Base-by-base conservation (phyloP, 129 eudicot species). In the Lactuca sativa region DNA sequence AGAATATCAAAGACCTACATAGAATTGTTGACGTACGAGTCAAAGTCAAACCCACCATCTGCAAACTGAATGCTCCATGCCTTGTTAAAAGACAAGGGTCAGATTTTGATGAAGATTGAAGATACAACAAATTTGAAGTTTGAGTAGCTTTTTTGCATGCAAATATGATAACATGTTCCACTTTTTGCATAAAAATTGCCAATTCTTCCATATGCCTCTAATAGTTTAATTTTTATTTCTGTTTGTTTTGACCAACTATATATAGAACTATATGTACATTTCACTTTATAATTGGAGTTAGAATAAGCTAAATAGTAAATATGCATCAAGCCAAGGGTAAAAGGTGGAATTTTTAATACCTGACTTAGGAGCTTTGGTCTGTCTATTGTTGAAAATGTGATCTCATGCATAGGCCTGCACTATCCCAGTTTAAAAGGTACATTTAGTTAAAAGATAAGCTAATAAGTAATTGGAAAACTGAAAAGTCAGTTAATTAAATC, bases 371-470 rank as follows among this genome's bases (percentile, higher is more conserved):
- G 82, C 71, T 89, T 89, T 32, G 96, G 96, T 71, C 78, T 83
- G 83, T 89, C 92, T 9, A 83, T 78, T 0, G 96, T 81, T 15
- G 96, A 89, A 79, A 86, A 89, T 30, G 91, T 89, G 74, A 89
- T 84, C 80, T 89, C 96, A 75, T 89, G 92, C 95, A 88, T 85
- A 62, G 88, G 88, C 86, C 95, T 88, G 85, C 73, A 67, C 36
- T 59, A 76, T 62, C 62, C 62, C 47, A 31, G 17, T 62, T 60
- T 31, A 33, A 48, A 56, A 44, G 15, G 11, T 64, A 75, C 48
- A 71, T 16, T 78, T 51, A 64, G 69, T 41, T 55, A 58, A 16
- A 59, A 67, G 30, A 48, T 57, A 67, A 67, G 16, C 53, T 75
- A 54, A 37, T 47, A 67, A 59, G 10, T 56, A 59, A 34, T 75